Base-by-base conservation (phyloP, 495 filamentous ascomycete genomes). In the Hapsidospora chrysogenum region DNA sequence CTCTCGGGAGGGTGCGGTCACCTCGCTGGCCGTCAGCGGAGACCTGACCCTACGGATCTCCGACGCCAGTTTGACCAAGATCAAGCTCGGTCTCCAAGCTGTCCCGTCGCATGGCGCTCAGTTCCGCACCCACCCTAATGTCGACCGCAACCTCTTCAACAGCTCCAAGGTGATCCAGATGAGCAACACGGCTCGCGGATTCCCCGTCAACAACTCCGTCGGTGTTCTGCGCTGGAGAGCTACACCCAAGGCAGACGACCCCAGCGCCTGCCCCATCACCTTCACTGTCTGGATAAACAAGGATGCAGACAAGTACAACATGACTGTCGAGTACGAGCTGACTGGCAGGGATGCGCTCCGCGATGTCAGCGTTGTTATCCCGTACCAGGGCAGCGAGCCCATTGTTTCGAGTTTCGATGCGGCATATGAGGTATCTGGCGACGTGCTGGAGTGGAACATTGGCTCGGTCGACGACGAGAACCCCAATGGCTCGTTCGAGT, bases 231-330 rank as follows among this genome's bases (percentile, higher is more conserved):
- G 85, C 43, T 96, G 87, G 87, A 76, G 83, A 36, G 73, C 76
- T 14, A 68, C 77, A 3, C 74, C 75, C 39, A 77, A 79, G 44
- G 66, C 67, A 20, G 70, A 79, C 39, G 83, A 86, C 40, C 70
- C 78, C 23, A 70, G 72, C 41, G 74, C 74, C 8, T 65, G 86
- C 23, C 87, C 87, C 19, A 85, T 96, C 44, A 84, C 76, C 17
- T 94, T 96, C 50, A 93, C 81, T 8, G 87, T 94, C 14, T 96
- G 87, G 87, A 78, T 89, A 23, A 92, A 92, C 51, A 81, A 81
- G 62, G 77, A 79, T 9, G 76, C 78, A 25, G 70, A 70, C 31
- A 80, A 77, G 33, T 86, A 74, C 48, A 84, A 76, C 23, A 66
- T 95, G 44, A 96, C 85, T 1, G 70, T 95, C 6, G 87, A 96